These are phyloP conservation scores for Colletotrichum falcatum DNA, from an alignment of 2,329 filamentous ascomycete genomes.

Conservation along the genomic window DNA sequence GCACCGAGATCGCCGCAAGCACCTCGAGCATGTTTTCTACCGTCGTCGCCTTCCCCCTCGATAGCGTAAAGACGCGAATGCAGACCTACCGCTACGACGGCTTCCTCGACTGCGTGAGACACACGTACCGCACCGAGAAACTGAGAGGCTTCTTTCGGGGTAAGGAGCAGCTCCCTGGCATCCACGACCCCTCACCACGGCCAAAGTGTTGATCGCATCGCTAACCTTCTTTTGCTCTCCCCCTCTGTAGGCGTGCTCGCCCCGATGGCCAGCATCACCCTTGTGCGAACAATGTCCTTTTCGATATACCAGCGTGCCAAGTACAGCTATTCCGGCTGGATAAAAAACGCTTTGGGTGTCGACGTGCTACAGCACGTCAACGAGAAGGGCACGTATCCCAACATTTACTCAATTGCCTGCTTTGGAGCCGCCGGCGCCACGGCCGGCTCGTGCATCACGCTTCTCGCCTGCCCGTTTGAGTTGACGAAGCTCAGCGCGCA, in stretches of 20 bases:
- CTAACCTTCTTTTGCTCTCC: slow-evolving; percentile 33
- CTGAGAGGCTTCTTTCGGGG: slow-evolving; percentile 84
- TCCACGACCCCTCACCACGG: slow-evolving; percentile 24
- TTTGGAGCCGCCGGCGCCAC: slow-evolving; percentile 84
- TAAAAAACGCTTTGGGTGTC: slow-evolving; percentile 73
- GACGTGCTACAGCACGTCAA: slow-evolving; percentile 82
- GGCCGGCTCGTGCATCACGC: slow-evolving; percentile 82
- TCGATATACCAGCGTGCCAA: slow-evolving; percentile 85
- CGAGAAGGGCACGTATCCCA: slow-evolving; percentile 77
- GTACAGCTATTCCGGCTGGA: slow-evolving; percentile 77
- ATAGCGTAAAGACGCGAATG: slow-evolving; percentile 91
- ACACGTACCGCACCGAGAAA: slow-evolving; percentile 82
- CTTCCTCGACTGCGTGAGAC: slow-evolving; percentile 78
- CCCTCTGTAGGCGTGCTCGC: slow-evolving; percentile 74
- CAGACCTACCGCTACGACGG: slow-evolving; percentile 85
- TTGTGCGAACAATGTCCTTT: slow-evolving; percentile 82
- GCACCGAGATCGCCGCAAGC: slow-evolving; percentile 84
- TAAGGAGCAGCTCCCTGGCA: slow-evolving; percentile 51
- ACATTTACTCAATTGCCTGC: slow-evolving; percentile 77
- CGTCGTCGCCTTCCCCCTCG: slow-evolving; percentile 84
- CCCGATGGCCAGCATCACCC: slow-evolving; percentile 82
- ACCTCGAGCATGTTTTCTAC: slow-evolving; percentile 83
- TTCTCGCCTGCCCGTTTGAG: slow-evolving; percentile 88
- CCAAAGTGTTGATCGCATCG: slow-evolving; percentile 43
- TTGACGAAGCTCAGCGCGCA: slow-evolving; percentile 91